These are phyloP conservation scores for Chytriomyces sp. DNA, from an alignment of 192 early-diverging fungal species.

Conservation along the genomic window DNA sequence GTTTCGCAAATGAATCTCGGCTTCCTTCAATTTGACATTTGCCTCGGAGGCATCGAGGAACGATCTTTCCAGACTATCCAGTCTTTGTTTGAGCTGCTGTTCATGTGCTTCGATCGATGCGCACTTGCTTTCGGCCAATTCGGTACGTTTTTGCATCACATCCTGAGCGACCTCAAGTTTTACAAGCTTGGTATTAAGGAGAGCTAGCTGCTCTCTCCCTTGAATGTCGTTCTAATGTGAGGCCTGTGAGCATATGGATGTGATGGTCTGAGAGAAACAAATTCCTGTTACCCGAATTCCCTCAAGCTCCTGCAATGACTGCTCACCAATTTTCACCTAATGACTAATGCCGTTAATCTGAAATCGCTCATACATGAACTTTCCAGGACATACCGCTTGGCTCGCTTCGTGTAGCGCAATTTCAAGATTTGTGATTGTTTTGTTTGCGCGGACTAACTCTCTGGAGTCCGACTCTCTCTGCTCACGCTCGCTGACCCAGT, in stretches of 20 bases:
- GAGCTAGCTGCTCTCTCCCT: conserved; percentile 15
- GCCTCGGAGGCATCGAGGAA: conserved; percentile 53
- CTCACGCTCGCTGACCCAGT: conserved; percentile 40
- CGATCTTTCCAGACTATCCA: conserved; percentile 39
- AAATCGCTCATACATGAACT: background rate
- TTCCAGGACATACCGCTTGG: background rate
- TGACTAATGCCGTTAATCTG: background rate
- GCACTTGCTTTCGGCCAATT: conserved; percentile 51
- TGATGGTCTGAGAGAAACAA: background rate
- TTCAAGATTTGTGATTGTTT: conserved; percentile 20
- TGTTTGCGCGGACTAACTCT: conserved; percentile 4
- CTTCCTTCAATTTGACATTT: conserved; percentile 41
- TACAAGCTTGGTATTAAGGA: conserved; percentile 13
- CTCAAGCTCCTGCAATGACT: conserved; percentile 5
- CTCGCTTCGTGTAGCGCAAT: conserved; percentile 27
- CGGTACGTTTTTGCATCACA: conserved; percentile 45
- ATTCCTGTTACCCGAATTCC: conserved; percentile 1
- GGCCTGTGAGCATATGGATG: background rate
- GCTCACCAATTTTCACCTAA: background rate
- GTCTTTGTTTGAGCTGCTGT: conserved; percentile 33
- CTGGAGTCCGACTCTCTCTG: conserved; percentile 18
- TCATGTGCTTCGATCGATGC: conserved; percentile 30
- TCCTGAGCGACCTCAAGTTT: conserved; percentile 46
- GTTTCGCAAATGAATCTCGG: conserved; percentile 40
- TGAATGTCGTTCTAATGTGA: conserved; percentile 32